Evolutionary conservation across 1,139 yeast genomes (phyloP).

Genomic region (Wickerhamomyces sp.): DNA sequence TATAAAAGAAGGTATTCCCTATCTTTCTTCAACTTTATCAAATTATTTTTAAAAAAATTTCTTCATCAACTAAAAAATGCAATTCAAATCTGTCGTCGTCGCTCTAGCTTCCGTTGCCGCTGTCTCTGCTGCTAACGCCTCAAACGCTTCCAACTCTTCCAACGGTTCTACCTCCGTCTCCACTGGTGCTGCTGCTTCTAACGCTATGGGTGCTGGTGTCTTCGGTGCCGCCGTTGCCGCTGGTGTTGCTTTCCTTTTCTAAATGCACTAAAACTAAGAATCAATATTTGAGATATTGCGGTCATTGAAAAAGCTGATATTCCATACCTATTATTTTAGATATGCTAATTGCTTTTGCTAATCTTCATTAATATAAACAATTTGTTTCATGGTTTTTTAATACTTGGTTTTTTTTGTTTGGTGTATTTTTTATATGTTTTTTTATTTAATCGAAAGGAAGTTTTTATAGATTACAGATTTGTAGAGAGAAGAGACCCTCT

Average conservation of each 20-base stretch:
- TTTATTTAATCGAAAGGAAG: slow-evolving; percentile 5
- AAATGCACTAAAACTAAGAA: slow-evolving; percentile 25
- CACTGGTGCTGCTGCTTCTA: slow-evolving; percentile 49
- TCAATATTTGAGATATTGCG: too few species aligned
- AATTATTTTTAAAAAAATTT: not conserved
- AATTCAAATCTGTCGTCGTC: slow-evolving; percentile 52
- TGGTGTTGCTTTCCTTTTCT: slow-evolving; percentile 64
- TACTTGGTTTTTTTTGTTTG: slow-evolving; percentile 9
- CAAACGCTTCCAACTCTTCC: slow-evolving; percentile 31
- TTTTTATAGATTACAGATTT: slow-evolving; percentile 1
- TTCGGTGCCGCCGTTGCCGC: slow-evolving; percentile 75
- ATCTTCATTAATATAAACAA: slow-evolving; percentile 10
- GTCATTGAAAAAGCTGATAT: too few species aligned
- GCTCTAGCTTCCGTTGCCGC: slow-evolving; percentile 43
- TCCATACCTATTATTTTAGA: too few species aligned
- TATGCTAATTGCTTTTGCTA: not conserved
- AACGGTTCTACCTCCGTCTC: slow-evolving; percentile 35
- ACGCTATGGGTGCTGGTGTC: slow-evolving; percentile 54
- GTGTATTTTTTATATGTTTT: slow-evolving; percentile 11
- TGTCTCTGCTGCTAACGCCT: slow-evolving; percentile 39
- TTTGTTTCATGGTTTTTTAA: slow-evolving; percentile 6
- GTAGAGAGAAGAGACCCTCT: too few species aligned
- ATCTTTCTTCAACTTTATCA: not conserved
- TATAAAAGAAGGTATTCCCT: too few species aligned
- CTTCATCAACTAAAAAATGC: too few species aligned